These are phyloP conservation scores for Geranium rotundifolium DNA, from an alignment of 345 rosid genomes.

Conservation along the genomic window DNA sequence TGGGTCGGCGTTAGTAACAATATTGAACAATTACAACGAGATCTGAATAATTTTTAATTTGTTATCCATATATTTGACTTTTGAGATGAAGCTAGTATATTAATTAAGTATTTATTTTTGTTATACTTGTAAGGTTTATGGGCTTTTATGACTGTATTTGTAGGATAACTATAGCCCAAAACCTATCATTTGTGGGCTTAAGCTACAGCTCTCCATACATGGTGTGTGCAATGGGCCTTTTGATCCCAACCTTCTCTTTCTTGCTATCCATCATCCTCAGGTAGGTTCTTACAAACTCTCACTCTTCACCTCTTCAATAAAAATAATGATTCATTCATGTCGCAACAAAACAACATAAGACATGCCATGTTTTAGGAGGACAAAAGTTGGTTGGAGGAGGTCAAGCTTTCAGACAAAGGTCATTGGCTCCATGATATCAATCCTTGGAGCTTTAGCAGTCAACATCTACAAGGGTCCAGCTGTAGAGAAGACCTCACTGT, in stretches of 20 bases:
- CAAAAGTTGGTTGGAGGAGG: constrained; percentile 40
- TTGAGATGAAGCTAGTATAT: too few species aligned
- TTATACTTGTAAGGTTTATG: not conserved
- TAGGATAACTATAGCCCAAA: constrained; percentile 56
- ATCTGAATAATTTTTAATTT: too few species aligned
- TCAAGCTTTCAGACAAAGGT: constrained; percentile 31
- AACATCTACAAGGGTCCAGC: constrained; percentile 49
- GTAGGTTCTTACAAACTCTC: constrained; percentile 32
- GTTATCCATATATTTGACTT: too few species aligned
- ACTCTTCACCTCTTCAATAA: too few species aligned
- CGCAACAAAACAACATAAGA: too few species aligned
- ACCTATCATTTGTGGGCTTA: constrained; percentile 58
- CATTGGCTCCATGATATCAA: constrained; percentile 42
- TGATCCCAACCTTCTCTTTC: constrained; percentile 56
- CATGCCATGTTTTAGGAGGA: constrained; percentile 14
- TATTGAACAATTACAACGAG: too few species aligned
- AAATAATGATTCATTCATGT: too few species aligned
- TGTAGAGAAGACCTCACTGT: constrained; percentile 27
- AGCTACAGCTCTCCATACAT: constrained; percentile 67
- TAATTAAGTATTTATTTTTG: too few species aligned
- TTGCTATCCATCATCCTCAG: constrained; percentile 44
- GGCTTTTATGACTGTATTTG: constrained; percentile 1
- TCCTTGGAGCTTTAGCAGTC: constrained; percentile 41
- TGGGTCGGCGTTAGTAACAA: too few species aligned
- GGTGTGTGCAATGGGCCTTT: constrained; percentile 72